Evolutionary conservation across 331 rosid species (phyloP), one percentile per base, ranked within the genome.

Genomic region (Erythrophleum ivorense): DNA sequence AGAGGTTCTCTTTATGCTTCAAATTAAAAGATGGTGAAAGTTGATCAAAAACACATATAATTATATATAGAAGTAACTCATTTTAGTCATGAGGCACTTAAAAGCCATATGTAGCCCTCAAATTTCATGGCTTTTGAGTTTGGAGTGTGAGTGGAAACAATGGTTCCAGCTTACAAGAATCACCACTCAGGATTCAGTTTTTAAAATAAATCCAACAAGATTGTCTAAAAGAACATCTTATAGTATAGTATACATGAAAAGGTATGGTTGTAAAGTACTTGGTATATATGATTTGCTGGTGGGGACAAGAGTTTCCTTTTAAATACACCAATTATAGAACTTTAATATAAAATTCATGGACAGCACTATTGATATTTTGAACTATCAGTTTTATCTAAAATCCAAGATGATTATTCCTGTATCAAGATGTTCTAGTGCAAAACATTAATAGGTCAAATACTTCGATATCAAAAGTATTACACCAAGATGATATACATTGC

Each of bases 121-220:
- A 84, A 84, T 82, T 67, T 69, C 46, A 59, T 69, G 75, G 73
- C 85, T 80, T 85, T 85, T 48, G 77, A 40, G 79, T 75, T 77
- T 71, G 34, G 57, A 70, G n/a, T 24, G 80, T 24, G 76, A 68
- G 82, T 36, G 59, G 76, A 73, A 76, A 60, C 86, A 84, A 81
- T 59, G 36, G 31, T 13, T 15, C 34, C 29, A 24, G 29, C 38
- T 63, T 34, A 64, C 21, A 70, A 18, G 49, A 6, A 73, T 16
- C 59, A 45, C 78, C 24, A 21, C 12, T 45, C 79, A 84, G 49
- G 68, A 65, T 77, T 64, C 29, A 24, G 29, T 24, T 48, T 11
- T 12, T 46, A 19, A 43, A 41, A 9, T 69, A n/a, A 36, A 69
- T 43, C 54, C 49, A 40, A 67, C 8, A 41, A 58, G 5, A 58